A percentile compares a stretch with the other conserved stretches of the same genome.
Conservation (phyloP, 306 rosid genomes). For the Castanospermum australe region DNA sequence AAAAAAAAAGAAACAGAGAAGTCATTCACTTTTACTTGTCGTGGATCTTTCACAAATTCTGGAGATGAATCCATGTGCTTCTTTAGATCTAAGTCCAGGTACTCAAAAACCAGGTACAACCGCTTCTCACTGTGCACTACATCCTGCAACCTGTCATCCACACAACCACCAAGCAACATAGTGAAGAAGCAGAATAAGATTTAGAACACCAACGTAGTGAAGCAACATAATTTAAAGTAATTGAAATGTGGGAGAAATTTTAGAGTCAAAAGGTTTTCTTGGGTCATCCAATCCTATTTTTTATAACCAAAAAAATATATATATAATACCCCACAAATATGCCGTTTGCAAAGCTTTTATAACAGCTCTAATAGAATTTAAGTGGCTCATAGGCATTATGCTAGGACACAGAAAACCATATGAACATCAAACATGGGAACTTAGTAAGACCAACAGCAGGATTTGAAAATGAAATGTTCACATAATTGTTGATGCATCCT, state of each 20-base stretch:
- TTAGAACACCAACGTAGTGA: background rate
- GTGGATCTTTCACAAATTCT: constrained; percentile 79
- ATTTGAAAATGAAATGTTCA: background rate
- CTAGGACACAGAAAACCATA: background rate
- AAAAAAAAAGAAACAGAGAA: constrained; percentile 18
- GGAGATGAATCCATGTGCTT: constrained; percentile 98
- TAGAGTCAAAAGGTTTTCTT: background rate
- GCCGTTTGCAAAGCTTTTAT: background rate
- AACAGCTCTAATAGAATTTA: background rate
- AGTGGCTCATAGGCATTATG: background rate
- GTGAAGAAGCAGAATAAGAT: background rate
- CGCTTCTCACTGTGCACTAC: constrained; percentile 96
- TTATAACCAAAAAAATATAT: background rate
- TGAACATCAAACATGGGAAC: background rate
- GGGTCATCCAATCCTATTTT: background rate
- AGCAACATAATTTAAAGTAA: background rate
- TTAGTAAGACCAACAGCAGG: background rate
- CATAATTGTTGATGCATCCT: background rate
- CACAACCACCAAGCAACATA: constrained; percentile 33
- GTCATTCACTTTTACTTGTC: constrained; percentile 76
- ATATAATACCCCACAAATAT: background rate
- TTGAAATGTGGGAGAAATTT: background rate
- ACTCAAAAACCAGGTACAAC: constrained; percentile 91
- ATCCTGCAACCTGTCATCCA: constrained; percentile 76
- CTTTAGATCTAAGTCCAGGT: constrained; percentile 96